A percentile compares a stretch with the other conserved stretches of the same genome.
phyloP scores from a whole-genome alignment of 2,329 filamentous ascomycete species.

The Fusarium luffae region DNA sequence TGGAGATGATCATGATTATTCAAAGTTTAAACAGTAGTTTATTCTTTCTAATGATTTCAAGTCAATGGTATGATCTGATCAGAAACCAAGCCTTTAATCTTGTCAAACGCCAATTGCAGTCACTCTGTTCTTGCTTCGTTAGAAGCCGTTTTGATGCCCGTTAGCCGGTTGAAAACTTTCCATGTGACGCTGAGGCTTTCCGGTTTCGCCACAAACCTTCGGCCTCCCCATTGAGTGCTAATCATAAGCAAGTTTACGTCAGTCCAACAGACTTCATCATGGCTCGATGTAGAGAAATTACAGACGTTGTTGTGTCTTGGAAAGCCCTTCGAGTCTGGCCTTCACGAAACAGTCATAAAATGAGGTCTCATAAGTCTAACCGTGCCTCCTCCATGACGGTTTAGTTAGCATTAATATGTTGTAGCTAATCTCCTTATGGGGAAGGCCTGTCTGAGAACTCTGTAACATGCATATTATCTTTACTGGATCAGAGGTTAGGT shows the following conservation, averaged over 20 bases:
- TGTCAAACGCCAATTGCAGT: not conserved
- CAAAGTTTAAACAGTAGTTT: not conserved
- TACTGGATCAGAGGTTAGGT: not conserved
- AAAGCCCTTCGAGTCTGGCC: not conserved
- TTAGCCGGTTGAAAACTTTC: conserved; percentile 17
- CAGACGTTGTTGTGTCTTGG: not conserved
- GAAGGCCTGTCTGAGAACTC: not conserved
- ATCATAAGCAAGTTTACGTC: conserved; percentile 3
- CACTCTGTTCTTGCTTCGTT: not conserved
- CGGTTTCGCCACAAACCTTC: conserved; percentile 24
- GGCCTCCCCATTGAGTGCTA: conserved; percentile 2
- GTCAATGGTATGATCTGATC: not conserved
- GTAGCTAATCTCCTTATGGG: not conserved
- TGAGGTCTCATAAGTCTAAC: not conserved
- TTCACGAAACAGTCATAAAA: not conserved
- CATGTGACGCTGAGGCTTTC: conserved; percentile 36
- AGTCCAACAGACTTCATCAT: conserved; percentile 3
- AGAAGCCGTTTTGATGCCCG: conserved; percentile 4
- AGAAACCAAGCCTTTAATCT: not conserved
- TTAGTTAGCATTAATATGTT: not conserved
- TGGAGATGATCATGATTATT: not conserved
- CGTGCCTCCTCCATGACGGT: not conserved
- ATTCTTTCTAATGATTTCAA: not conserved
- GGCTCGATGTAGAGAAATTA: not conserved
- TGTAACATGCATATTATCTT: not conserved